Evolutionary conservation across 1,284 basidiomycete genomes (phyloP), one percentile per base, ranked within the genome.

Genomic region (Phellinidium pouzarii): DNA sequence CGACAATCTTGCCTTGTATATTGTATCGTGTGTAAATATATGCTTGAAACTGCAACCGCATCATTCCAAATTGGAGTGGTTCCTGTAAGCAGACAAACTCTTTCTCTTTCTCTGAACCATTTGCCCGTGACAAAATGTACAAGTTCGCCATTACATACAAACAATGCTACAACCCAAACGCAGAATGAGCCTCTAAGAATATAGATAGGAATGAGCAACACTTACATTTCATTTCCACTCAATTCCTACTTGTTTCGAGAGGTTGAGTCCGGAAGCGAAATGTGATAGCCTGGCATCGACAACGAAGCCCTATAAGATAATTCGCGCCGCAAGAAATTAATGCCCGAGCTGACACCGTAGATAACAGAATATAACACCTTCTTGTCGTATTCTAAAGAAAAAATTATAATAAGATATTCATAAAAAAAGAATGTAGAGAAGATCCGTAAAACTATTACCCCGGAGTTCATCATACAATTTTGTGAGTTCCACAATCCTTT

Each of bases 231-330:
- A n/a, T n/a, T n/a, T n/a, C n/a, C n/a, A n/a, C 31, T 34, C 31
- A 34, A 7, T 3, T 40, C 37, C 37, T 40, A 46, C 19, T 25
- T 48, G 44, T 23, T 37, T 31, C 20, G 53, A 43, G 27, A 55
- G 49, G 7, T 43, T 43, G 20, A 46, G 34, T 12, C 90, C 91
- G 12, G 74, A 70, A 0, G 85, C 90, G 54, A 91, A 77, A 63
- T 88, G 82, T 25, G 77, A 76, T 6, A 94, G 68, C 52, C 81
- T 79, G 4, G 89, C 88, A 59, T 94, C 91, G 12, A 94, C 71
- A 0, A 82, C 75, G 62, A 83, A 91, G 4, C 84, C 88, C 76
- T 86, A 44, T 3, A 48, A 12, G 51, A 31, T 40, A 38, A 44
- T 52, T 40, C 36, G 44, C 29, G 38, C 42, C 19, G 11, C 19